These are phyloP conservation scores for Clarkia xantiana DNA, from an alignment of 345 rosid species.

Conservation along the genomic window DNA sequence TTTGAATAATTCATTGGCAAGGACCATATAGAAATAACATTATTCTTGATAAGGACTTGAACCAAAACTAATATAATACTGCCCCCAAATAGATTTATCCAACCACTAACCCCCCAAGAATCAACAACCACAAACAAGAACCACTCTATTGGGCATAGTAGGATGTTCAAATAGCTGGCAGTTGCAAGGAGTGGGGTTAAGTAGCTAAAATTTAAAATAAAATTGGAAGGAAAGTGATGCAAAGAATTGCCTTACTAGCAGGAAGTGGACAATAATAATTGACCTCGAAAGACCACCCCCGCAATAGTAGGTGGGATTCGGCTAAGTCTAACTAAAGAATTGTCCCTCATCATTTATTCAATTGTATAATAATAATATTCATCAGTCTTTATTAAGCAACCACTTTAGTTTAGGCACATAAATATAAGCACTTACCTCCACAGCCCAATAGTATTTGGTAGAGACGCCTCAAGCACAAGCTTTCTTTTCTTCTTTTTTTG, in stretches of 20 bases:
- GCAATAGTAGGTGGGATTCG: neutral
- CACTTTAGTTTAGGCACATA: neutral
- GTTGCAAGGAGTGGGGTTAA: neutral
- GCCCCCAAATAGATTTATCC: too few species aligned
- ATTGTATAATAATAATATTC: neutral
- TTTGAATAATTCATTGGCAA: too few species aligned
- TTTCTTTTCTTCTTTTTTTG: too few species aligned
- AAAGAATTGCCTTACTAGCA: neutral
- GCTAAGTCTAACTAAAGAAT: neutral
- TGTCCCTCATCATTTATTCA: neutral
- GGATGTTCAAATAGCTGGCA: neutral
- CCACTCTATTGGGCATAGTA: too few species aligned
- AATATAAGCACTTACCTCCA: neutral
- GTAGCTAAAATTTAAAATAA: neutral
- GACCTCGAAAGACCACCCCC: neutral
- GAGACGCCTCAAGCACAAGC: slow-evolving; percentile 10
- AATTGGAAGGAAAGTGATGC: neutral
- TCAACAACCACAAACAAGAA: neutral
- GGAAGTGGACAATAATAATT: neutral
- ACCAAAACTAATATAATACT: too few species aligned
- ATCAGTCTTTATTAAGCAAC: neutral
- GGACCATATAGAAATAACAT: too few species aligned
- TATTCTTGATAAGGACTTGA: too few species aligned
- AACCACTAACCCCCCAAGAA: neutral
- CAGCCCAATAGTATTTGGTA: too few species aligned